phyloP scores from a whole-genome alignment of 768 basidiomycete species.

The Udeniomyces megalosporus region DNA sequence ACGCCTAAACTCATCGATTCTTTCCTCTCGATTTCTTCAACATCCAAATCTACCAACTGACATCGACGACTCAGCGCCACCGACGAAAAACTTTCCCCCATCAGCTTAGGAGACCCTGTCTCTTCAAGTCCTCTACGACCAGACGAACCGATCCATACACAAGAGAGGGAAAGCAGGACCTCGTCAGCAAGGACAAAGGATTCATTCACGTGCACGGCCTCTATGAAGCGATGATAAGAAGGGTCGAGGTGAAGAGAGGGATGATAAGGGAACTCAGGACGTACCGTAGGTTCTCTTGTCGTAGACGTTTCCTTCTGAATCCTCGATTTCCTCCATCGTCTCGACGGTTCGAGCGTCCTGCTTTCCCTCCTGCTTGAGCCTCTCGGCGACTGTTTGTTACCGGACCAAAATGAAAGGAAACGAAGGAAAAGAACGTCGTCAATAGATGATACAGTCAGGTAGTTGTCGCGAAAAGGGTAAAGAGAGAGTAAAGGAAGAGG shows the following conservation, averaged over 20 bases:
- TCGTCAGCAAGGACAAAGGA: no score
- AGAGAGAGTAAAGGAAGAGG: background rate
- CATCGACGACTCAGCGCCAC: no score
- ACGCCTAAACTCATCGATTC: no score
- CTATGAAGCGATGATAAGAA: no score
- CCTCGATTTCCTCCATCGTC: conserved; percentile 94
- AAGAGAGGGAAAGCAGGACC: no score
- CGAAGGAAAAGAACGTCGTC: background rate
- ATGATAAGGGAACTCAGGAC: background rate
- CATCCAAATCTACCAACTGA: no score
- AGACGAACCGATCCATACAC: background rate
- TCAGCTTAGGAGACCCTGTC: conserved; percentile 62
- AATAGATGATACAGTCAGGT: no score
- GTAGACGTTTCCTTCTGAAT: conserved; percentile 96
- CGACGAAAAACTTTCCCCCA: background rate
- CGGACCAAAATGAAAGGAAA: background rate
- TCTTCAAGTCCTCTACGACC: conserved; percentile 62
- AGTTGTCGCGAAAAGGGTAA: no score
- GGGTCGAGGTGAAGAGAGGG: no score
- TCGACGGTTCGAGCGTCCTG: conserved; percentile 85
- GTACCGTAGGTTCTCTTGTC: conserved; percentile 78
- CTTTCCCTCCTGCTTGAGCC: conserved; percentile 89
- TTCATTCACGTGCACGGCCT: no score
- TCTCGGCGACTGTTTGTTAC: conserved; percentile 63
- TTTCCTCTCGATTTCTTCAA: no score